Percentiles rank a stretch among this genome's conserved stretches.
Evolutionary conservation across 768 basidiomycete genomes (phyloP).

Genomic region (Lepiota subincarnata): DNA sequence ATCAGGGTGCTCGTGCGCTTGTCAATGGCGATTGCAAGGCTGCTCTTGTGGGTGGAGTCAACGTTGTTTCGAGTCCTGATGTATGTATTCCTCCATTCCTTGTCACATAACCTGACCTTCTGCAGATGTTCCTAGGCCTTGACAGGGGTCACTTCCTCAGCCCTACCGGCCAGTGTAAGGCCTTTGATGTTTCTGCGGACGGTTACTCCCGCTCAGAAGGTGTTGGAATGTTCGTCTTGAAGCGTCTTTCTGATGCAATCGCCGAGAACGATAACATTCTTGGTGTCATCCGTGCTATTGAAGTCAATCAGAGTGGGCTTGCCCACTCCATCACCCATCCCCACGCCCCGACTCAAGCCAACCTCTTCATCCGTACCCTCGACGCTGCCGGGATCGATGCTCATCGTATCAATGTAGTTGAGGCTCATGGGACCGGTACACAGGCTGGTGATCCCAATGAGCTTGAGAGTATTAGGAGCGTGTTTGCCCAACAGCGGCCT

Average conservation of each 20-base stretch:
- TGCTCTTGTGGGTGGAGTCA: constrained; percentile 73
- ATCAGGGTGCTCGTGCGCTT: constrained; percentile 65
- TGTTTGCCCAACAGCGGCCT: constrained; percentile 42
- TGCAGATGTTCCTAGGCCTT: constrained; percentile 65
- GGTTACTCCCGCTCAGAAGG: constrained; percentile 73
- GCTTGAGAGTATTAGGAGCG: constrained; percentile 54
- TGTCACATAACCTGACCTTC: background rate
- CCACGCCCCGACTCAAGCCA: constrained; percentile 54
- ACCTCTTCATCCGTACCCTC: constrained; percentile 50
- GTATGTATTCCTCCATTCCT: constrained; percentile 33
- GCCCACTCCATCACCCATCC: constrained; percentile 71
- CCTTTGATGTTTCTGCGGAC: constrained; percentile 69
- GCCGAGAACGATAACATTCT: constrained; percentile 63
- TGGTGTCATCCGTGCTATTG: constrained; percentile 64
- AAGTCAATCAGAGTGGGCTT: constrained; percentile 66
- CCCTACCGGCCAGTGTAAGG: constrained; percentile 61
- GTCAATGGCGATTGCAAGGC: constrained; percentile 59
- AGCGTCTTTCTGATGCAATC: constrained; percentile 63
- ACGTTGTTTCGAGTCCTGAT: constrained; percentile 65
- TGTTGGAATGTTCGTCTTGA: constrained; percentile 66
- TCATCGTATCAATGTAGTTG: constrained; percentile 53
- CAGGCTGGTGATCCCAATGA: constrained; percentile 69
- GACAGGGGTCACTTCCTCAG: constrained; percentile 68
- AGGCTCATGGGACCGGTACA: constrained; percentile 75
- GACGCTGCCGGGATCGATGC: constrained; percentile 40